These are phyloP conservation scores for Cladosporium sp. DNA, from an alignment of 2,329 filamentous ascomycete genomes.

Conservation along the genomic window DNA sequence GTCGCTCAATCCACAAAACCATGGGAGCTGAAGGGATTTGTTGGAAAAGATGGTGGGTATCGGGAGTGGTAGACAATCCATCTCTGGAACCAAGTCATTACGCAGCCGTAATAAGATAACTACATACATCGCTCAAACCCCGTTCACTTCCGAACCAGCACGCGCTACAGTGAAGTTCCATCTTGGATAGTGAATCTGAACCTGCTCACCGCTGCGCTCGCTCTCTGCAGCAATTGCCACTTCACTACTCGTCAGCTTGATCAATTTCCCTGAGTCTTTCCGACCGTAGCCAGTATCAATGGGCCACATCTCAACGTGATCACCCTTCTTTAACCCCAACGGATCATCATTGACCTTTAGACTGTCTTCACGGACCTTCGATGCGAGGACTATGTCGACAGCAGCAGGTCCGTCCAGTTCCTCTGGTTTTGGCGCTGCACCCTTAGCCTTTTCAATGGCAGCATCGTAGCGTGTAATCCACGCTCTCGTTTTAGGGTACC, in stretches of 20 bases:
- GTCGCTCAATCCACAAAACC: conserved; percentile 52
- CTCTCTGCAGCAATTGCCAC: conserved; percentile 14
- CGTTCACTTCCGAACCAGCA: background rate
- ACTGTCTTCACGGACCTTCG: conserved; percentile 5
- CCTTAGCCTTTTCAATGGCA: conserved; percentile 14
- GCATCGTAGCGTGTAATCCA: conserved; percentile 17
- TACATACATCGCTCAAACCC: background rate
- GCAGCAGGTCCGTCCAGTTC: conserved; percentile 17
- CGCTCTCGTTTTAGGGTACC: conserved; percentile 14
- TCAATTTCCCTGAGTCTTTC: conserved; percentile 15
- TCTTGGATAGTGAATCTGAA: conserved; percentile 29
- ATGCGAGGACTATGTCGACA: conserved; percentile 9
- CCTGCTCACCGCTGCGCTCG: conserved; percentile 9
- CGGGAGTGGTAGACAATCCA: conserved; percentile 53
- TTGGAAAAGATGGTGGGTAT: conserved; percentile 58
- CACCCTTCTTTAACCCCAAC: conserved; percentile 10
- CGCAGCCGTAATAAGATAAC: background rate
- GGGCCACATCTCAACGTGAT: conserved; percentile 15
- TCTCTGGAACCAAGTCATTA: background rate
- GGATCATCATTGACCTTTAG: conserved; percentile 14
- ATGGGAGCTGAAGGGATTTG: conserved; percentile 61
- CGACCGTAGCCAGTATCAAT: conserved; percentile 16
- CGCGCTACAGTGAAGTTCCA: conserved; percentile 30
- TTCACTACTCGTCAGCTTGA: conserved; percentile 13
- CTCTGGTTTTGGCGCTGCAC: conserved; percentile 3